Conservation (phyloP, 176 grass and related monocot genomes). For the Eremochloa ophiuroides region DNA sequence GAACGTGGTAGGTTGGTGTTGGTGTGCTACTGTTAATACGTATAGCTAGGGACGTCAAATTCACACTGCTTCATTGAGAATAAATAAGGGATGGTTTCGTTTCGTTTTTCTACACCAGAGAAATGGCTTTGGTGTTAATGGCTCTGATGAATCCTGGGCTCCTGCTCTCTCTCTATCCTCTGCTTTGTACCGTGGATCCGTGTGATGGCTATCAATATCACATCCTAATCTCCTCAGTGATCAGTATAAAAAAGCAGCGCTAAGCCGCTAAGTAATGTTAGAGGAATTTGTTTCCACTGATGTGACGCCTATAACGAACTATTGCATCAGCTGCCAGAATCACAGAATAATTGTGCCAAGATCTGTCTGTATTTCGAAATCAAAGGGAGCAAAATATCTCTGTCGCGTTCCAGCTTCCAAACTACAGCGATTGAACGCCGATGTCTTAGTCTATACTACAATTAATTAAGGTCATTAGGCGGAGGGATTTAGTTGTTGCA, state of each 20-base stretch:
- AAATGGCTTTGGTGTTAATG: too few species aligned
- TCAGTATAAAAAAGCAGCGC: neutral
- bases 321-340: too few species aligned
- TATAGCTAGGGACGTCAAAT: neutral
- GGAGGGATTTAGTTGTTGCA: too few species aligned
- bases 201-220: neutral
- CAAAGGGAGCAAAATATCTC: neutral
- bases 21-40: neutral
- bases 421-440: too few species aligned
- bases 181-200: neutral
- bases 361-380: neutral
- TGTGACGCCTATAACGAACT: neutral
- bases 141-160: neutral
- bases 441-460: too few species aligned
- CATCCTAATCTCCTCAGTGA: neutral
- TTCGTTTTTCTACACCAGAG: neutral
- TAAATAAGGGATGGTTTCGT: neutral
- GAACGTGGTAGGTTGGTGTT: neutral
- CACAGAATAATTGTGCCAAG: neutral
- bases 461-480: too few species aligned
- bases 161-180: neutral
- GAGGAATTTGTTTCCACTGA: neutral
- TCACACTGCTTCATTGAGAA: neutral
- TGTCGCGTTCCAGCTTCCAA: conserved; percentile 1
- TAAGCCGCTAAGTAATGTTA: neutral